phyloP scores from a whole-genome alignment of 305 asterid species.

The Fraxinus nigra region DNA sequence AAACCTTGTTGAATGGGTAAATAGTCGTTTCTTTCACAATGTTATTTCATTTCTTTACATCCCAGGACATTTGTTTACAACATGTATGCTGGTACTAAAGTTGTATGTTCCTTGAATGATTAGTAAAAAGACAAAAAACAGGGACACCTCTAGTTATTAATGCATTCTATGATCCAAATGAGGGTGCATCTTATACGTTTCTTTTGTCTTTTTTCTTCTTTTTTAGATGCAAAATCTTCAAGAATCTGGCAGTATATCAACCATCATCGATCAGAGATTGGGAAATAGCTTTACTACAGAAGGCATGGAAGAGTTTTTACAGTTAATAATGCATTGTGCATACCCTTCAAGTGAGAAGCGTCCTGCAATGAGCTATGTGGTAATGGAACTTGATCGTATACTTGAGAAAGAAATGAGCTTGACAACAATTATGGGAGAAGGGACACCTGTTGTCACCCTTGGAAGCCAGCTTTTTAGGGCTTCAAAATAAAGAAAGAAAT shows the following conservation, averaged over 20 bases:
- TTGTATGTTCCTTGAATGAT: neutral
- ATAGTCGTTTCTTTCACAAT: constrained; percentile 5
- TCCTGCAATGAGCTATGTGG: constrained; percentile 63
- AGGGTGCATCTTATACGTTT: neutral
- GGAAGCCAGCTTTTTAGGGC: constrained; percentile 91
- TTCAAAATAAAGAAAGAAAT: constrained; percentile 38
- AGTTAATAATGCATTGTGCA: constrained; percentile 57
- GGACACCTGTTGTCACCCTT: constrained; percentile 76
- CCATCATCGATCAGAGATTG: constrained; percentile 66
- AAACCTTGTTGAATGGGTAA: constrained; percentile 81
- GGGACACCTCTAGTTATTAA: neutral
- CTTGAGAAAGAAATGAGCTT: constrained; percentile 87
- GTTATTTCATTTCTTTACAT: constrained; percentile 13
- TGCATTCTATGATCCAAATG: neutral
- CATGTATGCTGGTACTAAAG: neutral
- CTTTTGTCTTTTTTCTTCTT: neutral
- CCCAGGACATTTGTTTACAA: neutral
- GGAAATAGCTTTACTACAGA: constrained; percentile 73
- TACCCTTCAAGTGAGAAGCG: constrained; percentile 73
- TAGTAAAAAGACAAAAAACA: neutral
- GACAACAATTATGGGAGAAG: constrained; percentile 93
- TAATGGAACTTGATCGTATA: constrained; percentile 67
- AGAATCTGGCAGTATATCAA: constrained; percentile 51
- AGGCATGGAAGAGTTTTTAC: constrained; percentile 79
- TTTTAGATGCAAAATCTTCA: constrained; percentile 65